phyloP scores from a whole-genome alignment of 805 yeast species.

The Alloascoidea hylecoeti region DNA sequence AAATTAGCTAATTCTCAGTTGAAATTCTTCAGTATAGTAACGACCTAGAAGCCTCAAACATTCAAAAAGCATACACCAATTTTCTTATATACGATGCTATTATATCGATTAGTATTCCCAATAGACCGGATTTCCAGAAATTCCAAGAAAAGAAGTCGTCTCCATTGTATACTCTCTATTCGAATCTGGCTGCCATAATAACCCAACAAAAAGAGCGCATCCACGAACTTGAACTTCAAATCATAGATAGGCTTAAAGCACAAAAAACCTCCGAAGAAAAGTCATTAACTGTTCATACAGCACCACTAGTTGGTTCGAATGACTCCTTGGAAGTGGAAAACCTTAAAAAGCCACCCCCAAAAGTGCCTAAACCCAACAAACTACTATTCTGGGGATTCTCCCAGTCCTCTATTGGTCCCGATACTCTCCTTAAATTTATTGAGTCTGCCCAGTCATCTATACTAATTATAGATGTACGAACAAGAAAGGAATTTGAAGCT shows the following conservation, averaged over 20 bases:
- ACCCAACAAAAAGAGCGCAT: background rate
- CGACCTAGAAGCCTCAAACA: no score
- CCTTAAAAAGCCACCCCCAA: background rate
- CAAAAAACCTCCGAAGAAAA: slow-evolving; percentile 2
- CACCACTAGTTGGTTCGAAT: background rate
- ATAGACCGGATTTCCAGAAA: no score
- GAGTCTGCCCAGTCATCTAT: background rate
- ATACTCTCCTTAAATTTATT: background rate
- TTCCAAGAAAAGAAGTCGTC: slow-evolving; percentile 1
- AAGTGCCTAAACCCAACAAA: slow-evolving; percentile 1
- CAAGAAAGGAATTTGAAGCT: background rate
- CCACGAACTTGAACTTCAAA: no score
- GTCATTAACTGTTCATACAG: background rate
- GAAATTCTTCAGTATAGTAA: no score
- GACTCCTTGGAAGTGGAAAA: background rate
- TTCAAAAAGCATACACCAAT: no score
- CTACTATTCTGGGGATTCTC: background rate
- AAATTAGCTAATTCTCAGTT: no score
- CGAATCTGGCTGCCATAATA: background rate
- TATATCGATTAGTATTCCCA: no score
- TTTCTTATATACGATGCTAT: no score
- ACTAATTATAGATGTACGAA: background rate
- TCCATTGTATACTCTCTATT: slow-evolving; percentile 1
- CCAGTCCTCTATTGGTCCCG: background rate
- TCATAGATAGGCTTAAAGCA: background rate